Evolutionary conservation across 805 yeast species (phyloP).

Genomic region (Metschnikowia koreensis): DNA sequence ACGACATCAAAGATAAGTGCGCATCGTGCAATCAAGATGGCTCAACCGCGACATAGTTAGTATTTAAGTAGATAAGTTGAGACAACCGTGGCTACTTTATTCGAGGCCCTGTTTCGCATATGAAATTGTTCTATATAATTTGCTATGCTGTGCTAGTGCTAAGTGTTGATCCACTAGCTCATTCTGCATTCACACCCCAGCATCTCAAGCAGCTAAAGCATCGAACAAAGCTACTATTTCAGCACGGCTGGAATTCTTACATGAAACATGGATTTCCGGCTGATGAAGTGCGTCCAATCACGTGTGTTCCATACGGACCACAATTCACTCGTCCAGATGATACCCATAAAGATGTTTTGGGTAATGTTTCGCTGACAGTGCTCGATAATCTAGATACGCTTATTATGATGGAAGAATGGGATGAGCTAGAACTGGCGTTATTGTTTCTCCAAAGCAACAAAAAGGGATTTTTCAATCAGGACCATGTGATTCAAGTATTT

Average conservation of each 20-base stretch:
- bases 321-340: conserved; percentile 54
- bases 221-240: conserved; percentile 57
- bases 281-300: conserved; percentile 76
- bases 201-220: conserved; percentile 34
- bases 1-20: too few species aligned
- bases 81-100: neutral
- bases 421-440: conserved; percentile 43
- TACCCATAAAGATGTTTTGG: conserved; percentile 76
- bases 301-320: conserved; percentile 68
- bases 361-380: conserved; percentile 76
- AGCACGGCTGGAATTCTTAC: conserved; percentile 75
- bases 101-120: neutral
- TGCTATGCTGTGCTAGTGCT: neutral
- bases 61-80: too few species aligned
- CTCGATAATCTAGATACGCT: conserved; percentile 79
- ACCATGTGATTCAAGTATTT: conserved; percentile 81
- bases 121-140: neutral
- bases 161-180: conserved; percentile 3
- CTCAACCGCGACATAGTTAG: too few species aligned
- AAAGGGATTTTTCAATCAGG: conserved; percentile 52
- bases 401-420: conserved; percentile 66
- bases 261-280: conserved; percentile 69
- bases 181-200: conserved; percentile 36
- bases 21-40: too few species aligned
- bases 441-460: conserved; percentile 33